These are phyloP conservation scores for Phaseolus coccineus DNA, from an alignment of 331 rosid genomes.

Conservation along the genomic window DNA sequence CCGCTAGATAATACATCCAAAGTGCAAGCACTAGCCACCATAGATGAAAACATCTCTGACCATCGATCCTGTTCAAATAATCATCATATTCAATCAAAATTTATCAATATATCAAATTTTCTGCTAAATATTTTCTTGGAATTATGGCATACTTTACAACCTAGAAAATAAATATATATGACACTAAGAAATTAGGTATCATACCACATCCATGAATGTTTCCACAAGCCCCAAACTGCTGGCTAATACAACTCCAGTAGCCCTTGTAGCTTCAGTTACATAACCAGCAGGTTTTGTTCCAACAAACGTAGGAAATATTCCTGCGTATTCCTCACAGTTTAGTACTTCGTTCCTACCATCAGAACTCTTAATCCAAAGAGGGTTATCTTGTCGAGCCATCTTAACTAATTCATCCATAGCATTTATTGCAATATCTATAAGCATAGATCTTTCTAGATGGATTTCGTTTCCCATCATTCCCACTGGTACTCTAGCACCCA, in stretches of 20 bases:
- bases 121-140: no score
- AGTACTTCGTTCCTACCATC: constrained; percentile 64
- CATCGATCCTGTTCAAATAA: constrained; percentile 68
- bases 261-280: constrained; percentile 74
- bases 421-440: constrained; percentile 59
- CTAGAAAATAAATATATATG: neutral
- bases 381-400: constrained; percentile 63
- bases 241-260: constrained; percentile 52
- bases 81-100: neutral
- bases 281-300: constrained; percentile 52
- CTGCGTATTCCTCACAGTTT: constrained; percentile 71
- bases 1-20: constrained; percentile 64
- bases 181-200: constrained; percentile 39
- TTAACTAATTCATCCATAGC: constrained; percentile 84
- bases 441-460: constrained; percentile 57
- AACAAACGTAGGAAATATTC: constrained; percentile 57
- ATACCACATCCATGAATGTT: constrained; percentile 74
- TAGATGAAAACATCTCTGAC: constrained; percentile 73
- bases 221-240: constrained; percentile 68
- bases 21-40: constrained; percentile 67
- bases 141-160: no score
- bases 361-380: constrained; percentile 69
- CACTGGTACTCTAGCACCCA: constrained; percentile 39
- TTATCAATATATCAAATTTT: neutral
- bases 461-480: constrained; percentile 53